Base-by-base conservation (phyloP, 2,329 filamentous ascomycete species). In the Rasamsonia emersonii region DNA sequence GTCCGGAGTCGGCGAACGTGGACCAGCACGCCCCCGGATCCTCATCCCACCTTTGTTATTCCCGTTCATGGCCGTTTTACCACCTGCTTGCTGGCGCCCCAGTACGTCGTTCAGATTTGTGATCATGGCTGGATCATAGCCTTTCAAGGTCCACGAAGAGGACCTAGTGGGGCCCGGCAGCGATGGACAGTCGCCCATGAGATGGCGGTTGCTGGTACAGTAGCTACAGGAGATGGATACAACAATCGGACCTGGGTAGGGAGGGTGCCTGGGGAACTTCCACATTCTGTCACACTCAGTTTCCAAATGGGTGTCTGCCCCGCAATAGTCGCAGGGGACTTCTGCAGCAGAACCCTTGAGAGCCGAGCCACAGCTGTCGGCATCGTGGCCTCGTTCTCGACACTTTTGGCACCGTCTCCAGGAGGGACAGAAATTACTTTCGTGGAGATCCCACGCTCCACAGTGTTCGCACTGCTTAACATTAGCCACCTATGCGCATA, bases 301-400 rank as follows among this genome's bases (percentile, higher is more conserved):
- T 47, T 84, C 80, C 6, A 67, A 43, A 44, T 86, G 81, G 6
- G 68, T 61, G 3, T 47, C 41, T 5, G 67, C 67, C 23, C 59
- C 59, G 53, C 81, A 86, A 19, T 76, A 61, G 8, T 73, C 71
- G 50, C 81, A 86, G 3, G 68, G 66, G 28, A 70, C 58, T 14
- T 63, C 58, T n/a, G 42, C 35, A 16, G 66, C 65, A 34, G 78
- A 74, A 10, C 65, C 65, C 39, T 67, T 68, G 10, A 82, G 62
- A 38, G 75, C 74, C 40, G 79, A 74, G 2, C 54, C 45, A 47
- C 80, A 85, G 5, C 57, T 43, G 1, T 53, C 44, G 11, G 58
- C 54, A 30, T 47, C 44, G 46, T 86, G 81, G 7, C 79, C 80
- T 25, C 71, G 61, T 51, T 79, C 72, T 28, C 65, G 68, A 53